A percentile compares a stretch with the other conserved stretches of the same genome.
Evolutionary conservation across 2,329 filamentous ascomycete species (phyloP).

Genomic region (Neofusicoccum parvum): DNA sequence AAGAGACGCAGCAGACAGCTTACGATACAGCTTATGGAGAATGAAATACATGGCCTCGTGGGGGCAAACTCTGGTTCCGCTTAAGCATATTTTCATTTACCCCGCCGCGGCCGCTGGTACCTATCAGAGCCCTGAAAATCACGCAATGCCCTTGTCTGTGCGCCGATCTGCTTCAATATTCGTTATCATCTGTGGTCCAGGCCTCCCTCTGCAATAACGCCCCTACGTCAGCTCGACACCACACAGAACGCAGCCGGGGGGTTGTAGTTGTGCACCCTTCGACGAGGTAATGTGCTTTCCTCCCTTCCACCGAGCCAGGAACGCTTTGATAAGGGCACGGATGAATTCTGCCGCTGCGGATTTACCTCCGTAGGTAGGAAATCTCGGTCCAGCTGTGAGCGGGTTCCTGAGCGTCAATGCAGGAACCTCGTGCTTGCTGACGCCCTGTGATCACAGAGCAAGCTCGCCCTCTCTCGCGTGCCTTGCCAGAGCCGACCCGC

Average conservation of each 20-base stretch:
- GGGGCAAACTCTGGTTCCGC: neutral
- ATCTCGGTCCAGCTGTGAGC: neutral
- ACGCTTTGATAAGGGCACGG: neutral
- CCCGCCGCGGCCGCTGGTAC: neutral
- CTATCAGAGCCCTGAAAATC: neutral
- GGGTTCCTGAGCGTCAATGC: neutral
- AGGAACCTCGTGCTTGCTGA: neutral
- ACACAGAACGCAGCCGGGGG: neutral
- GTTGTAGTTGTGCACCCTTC: neutral
- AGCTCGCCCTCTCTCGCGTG: neutral
- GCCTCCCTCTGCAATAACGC: neutral
- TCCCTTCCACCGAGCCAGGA: neutral
- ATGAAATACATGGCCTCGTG: neutral
- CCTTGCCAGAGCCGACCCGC: neutral
- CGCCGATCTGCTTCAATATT: neutral
- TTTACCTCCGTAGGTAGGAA: neutral
- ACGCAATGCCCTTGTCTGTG: constrained; percentile 1
- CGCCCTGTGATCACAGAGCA: neutral
- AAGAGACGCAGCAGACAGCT: neutral
- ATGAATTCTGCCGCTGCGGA: neutral
- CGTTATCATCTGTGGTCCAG: neutral
- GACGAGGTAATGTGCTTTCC: neutral
- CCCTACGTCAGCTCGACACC: neutral
- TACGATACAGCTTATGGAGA: neutral
- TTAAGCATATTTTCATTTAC: neutral